These are phyloP conservation scores for Fomes fomentarius DNA, from an alignment of 1,284 basidiomycete genomes.

Conservation along the genomic window DNA sequence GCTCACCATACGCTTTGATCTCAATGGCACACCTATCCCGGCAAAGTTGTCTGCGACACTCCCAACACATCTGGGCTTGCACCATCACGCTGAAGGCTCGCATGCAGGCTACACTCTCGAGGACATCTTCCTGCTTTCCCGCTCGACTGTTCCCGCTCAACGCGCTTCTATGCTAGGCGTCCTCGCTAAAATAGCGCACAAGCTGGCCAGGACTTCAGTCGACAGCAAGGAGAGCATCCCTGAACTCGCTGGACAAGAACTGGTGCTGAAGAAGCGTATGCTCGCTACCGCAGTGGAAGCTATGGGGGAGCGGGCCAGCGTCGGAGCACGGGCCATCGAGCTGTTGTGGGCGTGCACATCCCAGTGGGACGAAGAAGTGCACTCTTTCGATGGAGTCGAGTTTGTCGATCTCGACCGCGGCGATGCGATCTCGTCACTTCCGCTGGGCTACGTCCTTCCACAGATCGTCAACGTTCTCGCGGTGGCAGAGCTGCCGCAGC, in stretches of 20 bases:
- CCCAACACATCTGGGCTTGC: conserved; percentile 85
- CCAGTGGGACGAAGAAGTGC: conserved; percentile 52
- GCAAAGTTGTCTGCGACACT: conserved; percentile 51
- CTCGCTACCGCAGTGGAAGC: conserved; percentile 68
- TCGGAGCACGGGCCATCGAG: conserved; percentile 69
- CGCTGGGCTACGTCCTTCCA: conserved; percentile 57
- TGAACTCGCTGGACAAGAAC: conserved; percentile 50
- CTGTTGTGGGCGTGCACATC: conserved; percentile 73
- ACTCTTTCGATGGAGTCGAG: conserved; percentile 54
- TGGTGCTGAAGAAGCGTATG: conserved; percentile 56
- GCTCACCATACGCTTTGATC: conserved; percentile 67
- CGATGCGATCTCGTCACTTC: conserved; percentile 45
- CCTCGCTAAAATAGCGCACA: conserved; percentile 60
- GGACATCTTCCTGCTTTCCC: conserved; percentile 82
- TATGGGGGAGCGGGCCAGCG: conserved; percentile 64
- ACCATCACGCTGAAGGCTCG: conserved; percentile 85
- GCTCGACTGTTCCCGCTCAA: conserved; percentile 86
- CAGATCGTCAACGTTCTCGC: conserved; percentile 46
- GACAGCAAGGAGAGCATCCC: conserved; percentile 32
- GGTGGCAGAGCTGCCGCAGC: conserved; percentile 46
- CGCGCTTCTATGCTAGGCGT: conserved; percentile 83
- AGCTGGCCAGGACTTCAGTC: conserved; percentile 37
- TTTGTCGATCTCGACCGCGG: conserved; percentile 36
- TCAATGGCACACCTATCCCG: conserved; percentile 70
- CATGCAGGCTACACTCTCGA: conserved; percentile 89